Evolutionary conservation across 1,139 yeast species (phyloP), one percentile per base, ranked within the genome.

Genomic region (Debaryomyces nepalensis): DNA sequence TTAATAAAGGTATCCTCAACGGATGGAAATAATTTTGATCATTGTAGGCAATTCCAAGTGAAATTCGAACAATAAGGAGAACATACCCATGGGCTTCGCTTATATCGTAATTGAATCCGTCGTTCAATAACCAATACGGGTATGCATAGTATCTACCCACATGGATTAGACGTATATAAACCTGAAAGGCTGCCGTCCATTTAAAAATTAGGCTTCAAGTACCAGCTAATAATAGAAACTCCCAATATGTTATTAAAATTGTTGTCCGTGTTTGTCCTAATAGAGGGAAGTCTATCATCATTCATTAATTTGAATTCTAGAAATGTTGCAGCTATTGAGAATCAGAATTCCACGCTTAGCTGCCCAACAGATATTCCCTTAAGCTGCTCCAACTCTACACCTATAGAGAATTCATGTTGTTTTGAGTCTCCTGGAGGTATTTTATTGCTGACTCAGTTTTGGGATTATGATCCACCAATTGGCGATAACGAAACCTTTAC

Each of bases 361-460:
- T 87, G 95, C 53, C 91, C 95, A 0, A 56, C 68, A 0, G 78
- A 82, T 52, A 50, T 75, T 3, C 95, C 95, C 0, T 58, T 77
- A 31, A 75, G 87, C 10, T 85, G 95, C 54, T 59, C 73, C 23
- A 53, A 55, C 33, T 44, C 55, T 6, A 57, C 66, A 2, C 64
- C 64, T 2, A 67, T 73, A 11, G 61, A 39, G 4, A 40, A 85
- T 55, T 61, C 82, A 1, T 93, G 99, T 58, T 93, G 98, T 61
- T 88, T 83, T 61, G 97, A 91, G 58, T 77, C 82, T 38, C 95
- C 96, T 3, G 93, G 95, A 24, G 97, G 98, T 1, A 75, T 90
- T 11, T 70, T 91, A 31, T 64, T 91, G 37, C 87, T 84, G 55
- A 88, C 98, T 0, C 98, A 93, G 61, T 90, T 91, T 64, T 93